Conservation (phyloP, 179 eudicot genomes). For the Monotropa hypopitys region DNA sequence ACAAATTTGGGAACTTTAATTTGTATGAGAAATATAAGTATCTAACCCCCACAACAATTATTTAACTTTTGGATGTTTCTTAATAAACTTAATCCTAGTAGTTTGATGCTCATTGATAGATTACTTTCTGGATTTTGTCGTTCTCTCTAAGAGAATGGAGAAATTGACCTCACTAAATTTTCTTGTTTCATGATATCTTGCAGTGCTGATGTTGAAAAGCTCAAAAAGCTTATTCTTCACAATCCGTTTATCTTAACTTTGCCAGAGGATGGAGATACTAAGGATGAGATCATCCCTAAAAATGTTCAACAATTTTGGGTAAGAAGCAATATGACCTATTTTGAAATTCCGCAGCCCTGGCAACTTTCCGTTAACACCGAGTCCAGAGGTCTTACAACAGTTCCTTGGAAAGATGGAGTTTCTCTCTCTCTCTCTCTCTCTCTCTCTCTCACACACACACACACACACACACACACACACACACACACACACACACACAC, state of each 20-base stretch:
- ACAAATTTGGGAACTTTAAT: background rate
- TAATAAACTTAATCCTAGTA: background rate
- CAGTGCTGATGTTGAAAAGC: conserved; percentile 91
- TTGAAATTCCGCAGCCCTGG: background rate
- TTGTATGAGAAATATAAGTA: background rate
- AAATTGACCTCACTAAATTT: background rate
- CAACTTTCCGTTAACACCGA: background rate
- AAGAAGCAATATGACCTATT: conserved; percentile 12
- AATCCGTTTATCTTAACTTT: conserved; percentile 77
- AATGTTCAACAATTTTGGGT: conserved; percentile 91
- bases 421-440: background rate
- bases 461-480: background rate
- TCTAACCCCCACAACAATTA: background rate
- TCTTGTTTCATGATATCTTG: conserved; percentile 9
- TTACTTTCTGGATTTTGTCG: background rate
- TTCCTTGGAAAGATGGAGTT: background rate
- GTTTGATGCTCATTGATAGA: background rate
- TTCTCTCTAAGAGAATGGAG: background rate
- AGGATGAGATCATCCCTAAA: conserved; percentile 74
- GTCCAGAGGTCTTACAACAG: background rate
- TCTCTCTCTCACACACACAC: background rate
- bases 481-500: too few relatives aligned
- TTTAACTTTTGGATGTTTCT: background rate
- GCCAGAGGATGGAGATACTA: conserved; percentile 64
- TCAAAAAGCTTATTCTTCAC: conserved; percentile 76